phyloP scores from a whole-genome alignment of 2,329 filamentous ascomycete genomes.

The Stagonosporopsis rhizophila region DNA sequence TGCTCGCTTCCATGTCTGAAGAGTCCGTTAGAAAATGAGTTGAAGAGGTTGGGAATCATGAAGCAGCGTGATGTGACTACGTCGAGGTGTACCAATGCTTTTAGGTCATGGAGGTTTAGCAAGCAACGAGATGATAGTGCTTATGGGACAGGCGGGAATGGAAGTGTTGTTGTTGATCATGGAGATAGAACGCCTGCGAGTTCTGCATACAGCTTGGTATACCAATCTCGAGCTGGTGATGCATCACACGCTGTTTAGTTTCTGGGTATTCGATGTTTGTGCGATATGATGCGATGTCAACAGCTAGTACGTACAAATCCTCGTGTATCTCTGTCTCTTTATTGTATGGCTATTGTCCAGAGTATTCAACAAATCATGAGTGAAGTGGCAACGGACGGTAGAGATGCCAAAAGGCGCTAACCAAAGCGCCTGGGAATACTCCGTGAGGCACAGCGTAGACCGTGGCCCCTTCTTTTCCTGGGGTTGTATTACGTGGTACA shows the following conservation, averaged over 20 bases:
- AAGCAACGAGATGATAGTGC: slow-evolving; percentile 18
- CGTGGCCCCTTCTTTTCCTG: not conserved
- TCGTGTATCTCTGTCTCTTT: not conserved
- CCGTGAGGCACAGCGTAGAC: not conserved
- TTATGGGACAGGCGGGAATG: slow-evolving; percentile 16
- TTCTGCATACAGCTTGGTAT: not conserved
- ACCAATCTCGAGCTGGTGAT: not conserved
- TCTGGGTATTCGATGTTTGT: not conserved
- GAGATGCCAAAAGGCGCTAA: not conserved
- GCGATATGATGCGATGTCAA: not conserved
- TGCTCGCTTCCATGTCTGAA: slow-evolving; percentile 36
- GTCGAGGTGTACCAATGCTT: slow-evolving; percentile 29
- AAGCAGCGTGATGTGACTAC: slow-evolving; percentile 25
- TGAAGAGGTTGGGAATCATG: slow-evolving; percentile 31
- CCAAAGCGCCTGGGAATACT: not conserved
- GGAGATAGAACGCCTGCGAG: not conserved
- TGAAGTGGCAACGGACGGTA: not conserved
- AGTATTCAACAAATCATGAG: not conserved
- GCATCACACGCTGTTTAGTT: not conserved
- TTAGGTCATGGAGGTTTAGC: slow-evolving; percentile 14
- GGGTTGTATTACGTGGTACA: not conserved
- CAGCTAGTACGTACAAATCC: not conserved
- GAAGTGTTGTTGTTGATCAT: slow-evolving; percentile 16
- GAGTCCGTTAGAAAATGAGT: slow-evolving; percentile 24
- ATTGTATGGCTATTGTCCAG: not conserved